phyloP scores from a whole-genome alignment of 352 stramenopile species.

The Pilasporangium apinafurcum region DNA sequence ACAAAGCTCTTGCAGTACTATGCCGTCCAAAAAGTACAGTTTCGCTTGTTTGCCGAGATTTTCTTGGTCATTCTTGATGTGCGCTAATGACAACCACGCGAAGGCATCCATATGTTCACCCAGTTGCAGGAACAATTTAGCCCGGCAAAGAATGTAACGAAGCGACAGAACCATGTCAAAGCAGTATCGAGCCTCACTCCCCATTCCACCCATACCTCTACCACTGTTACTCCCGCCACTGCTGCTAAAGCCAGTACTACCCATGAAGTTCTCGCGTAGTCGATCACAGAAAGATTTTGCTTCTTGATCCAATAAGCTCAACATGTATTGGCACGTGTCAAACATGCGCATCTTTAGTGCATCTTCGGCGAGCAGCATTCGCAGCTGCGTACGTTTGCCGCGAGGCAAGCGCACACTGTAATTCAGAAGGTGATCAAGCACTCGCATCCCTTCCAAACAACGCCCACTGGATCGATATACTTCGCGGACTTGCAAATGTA shows the following conservation, averaged over 20 bases:
- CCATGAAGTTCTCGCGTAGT: slow-evolving; percentile 53
- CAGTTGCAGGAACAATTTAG: slow-evolving; percentile 54
- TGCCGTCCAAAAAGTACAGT: slow-evolving; percentile 60
- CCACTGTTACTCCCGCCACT: slow-evolving; percentile 41
- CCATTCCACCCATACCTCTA: slow-evolving; percentile 52
- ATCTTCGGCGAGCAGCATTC: slow-evolving; percentile 78
- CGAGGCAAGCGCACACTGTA: slow-evolving; percentile 67
- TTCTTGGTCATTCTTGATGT: slow-evolving; percentile 72
- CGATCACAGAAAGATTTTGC: slow-evolving; percentile 69
- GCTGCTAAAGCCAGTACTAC: slow-evolving; percentile 7
- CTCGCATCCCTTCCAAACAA: slow-evolving; percentile 71
- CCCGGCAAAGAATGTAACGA: slow-evolving; percentile 60
- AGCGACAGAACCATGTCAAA: slow-evolving; percentile 79
- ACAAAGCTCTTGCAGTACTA: slow-evolving; percentile 45
- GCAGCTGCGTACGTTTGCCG: slow-evolving; percentile 70
- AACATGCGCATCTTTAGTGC: slow-evolving; percentile 67
- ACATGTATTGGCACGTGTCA: slow-evolving; percentile 71
- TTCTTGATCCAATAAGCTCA: slow-evolving; percentile 65
- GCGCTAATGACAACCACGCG: slow-evolving; percentile 68
- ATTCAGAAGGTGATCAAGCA: slow-evolving; percentile 72
- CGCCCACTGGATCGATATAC: slow-evolving; percentile 73
- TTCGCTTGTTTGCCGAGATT: slow-evolving; percentile 60
- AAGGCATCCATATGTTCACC: slow-evolving; percentile 50
- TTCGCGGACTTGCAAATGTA: slow-evolving; percentile 77
- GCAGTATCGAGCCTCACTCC: slow-evolving; percentile 67